A percentile compares a stretch with the other conserved stretches of the same genome.
These are phyloP conservation scores for Malus hybrid DNA, from an alignment of 331 rosid species.

Conservation along the genomic window DNA sequence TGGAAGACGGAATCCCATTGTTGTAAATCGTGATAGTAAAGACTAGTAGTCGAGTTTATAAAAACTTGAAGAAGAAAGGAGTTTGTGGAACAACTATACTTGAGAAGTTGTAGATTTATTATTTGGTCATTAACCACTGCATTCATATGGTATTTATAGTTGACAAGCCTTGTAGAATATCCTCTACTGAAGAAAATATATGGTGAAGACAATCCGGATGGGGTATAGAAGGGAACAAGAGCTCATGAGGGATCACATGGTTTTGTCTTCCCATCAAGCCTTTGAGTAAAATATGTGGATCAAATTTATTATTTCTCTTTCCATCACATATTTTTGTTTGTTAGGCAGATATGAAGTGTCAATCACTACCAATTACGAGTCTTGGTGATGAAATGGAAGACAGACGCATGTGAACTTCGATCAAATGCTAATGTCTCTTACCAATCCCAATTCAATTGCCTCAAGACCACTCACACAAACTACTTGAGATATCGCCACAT, in stretches of 20 bases:
- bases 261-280: background rate
- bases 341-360: background rate
- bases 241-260: background rate
- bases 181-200: background rate
- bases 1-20: constrained; percentile 6
- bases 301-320: background rate
- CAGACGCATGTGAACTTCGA: background rate
- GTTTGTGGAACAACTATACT: background rate
- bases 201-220: background rate
- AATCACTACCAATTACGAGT: background rate
- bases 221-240: background rate
- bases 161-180: background rate
- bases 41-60: background rate
- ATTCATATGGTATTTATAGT: background rate
- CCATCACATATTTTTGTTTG: background rate
- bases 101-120: background rate
- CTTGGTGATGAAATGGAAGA: background rate
- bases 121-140: background rate
- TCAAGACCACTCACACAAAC: background rate
- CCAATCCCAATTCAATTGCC: background rate
- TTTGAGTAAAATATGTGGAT: background rate
- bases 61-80: background rate
- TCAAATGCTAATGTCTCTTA: too few species aligned
- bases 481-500: background rate
- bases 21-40: background rate